phyloP scores from a whole-genome alignment of 345 rosid species.

The Bretschneidera sinensis region DNA sequence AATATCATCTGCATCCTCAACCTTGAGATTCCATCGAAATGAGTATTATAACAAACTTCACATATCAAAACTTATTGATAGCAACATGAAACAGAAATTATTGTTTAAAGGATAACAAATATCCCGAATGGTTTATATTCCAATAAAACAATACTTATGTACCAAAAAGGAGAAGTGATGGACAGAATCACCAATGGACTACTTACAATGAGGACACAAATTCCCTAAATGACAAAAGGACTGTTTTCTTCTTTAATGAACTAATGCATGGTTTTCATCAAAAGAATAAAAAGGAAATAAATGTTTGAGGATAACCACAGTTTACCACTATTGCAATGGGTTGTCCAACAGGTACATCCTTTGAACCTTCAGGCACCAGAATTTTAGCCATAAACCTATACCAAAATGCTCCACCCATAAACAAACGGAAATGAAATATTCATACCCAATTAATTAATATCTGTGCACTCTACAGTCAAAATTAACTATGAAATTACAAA shows the following conservation, averaged over 20 bases:
- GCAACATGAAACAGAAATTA: constrained; percentile 1
- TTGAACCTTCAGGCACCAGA: constrained; percentile 79
- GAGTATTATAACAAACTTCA: constrained; percentile 9
- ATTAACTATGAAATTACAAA: constrained; percentile 4
- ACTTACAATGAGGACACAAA: neutral
- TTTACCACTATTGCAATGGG: constrained; percentile 86
- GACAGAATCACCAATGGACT: too few relatives aligned
- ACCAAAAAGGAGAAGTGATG: neutral
- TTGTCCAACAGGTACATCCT: constrained; percentile 84
- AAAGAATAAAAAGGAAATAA: constrained; percentile 10
- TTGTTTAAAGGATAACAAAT: neutral
- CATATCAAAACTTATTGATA: constrained; percentile 8
- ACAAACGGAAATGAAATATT: neutral
- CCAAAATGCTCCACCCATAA: constrained; percentile 15
- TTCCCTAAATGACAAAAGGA: too few relatives aligned
- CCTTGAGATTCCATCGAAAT: constrained; percentile 46
- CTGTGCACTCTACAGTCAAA: neutral
- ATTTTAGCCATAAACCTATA: constrained; percentile 89
- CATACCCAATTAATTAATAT: neutral
- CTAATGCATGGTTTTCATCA: too few relatives aligned
- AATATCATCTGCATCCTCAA: constrained; percentile 84
- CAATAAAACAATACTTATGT: neutral
- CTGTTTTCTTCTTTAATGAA: too few relatives aligned
- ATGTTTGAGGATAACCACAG: constrained; percentile 1
- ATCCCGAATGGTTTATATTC: neutral